Conservation (phyloP, 2,329 filamentous ascomycete species). For the Pseudopithomyces maydicus region DNA sequence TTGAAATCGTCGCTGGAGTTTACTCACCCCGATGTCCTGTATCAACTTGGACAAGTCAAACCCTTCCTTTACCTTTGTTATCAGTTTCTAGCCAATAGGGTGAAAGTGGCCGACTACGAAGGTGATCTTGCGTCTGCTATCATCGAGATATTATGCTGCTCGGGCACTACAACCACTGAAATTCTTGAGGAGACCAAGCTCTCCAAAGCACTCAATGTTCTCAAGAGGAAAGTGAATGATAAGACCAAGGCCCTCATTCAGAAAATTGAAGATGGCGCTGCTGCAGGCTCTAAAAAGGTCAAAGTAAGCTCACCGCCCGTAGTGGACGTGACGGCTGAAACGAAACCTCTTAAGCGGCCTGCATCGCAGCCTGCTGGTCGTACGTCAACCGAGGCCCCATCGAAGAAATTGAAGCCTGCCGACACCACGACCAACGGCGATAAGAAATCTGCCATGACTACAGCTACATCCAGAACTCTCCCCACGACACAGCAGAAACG, state of each 20-base stretch:
- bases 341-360: slow-evolving; percentile 38
- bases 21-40: slow-evolving; percentile 54
- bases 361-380: slow-evolving; percentile 25
- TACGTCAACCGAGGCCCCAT: slow-evolving; percentile 22
- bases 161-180: slow-evolving; percentile 64
- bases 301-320: slow-evolving; percentile 37
- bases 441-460: slow-evolving; percentile 22
- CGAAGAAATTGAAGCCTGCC: slow-evolving; percentile 37
- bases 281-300: slow-evolving; percentile 48
- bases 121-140: slow-evolving; percentile 48
- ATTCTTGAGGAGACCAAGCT: slow-evolving; percentile 68
- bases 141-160: slow-evolving; percentile 63
- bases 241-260: slow-evolving; percentile 67
- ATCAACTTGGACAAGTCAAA: slow-evolving; percentile 44
- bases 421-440: slow-evolving; percentile 19
- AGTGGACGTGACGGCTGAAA: slow-evolving; percentile 24
- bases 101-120: slow-evolving; percentile 52
- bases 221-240: slow-evolving; percentile 68
- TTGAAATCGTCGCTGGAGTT: slow-evolving; percentile 52
- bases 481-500: slow-evolving; percentile 28
- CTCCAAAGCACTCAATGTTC: slow-evolving; percentile 65
- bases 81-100: slow-evolving; percentile 55
- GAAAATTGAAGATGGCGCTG: slow-evolving; percentile 56
- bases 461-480: slow-evolving; percentile 16
- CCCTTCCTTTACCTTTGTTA: slow-evolving; percentile 53